Base-by-base conservation (phyloP, 164 flowering plant species). In the Liriodendron chinense region DNA sequence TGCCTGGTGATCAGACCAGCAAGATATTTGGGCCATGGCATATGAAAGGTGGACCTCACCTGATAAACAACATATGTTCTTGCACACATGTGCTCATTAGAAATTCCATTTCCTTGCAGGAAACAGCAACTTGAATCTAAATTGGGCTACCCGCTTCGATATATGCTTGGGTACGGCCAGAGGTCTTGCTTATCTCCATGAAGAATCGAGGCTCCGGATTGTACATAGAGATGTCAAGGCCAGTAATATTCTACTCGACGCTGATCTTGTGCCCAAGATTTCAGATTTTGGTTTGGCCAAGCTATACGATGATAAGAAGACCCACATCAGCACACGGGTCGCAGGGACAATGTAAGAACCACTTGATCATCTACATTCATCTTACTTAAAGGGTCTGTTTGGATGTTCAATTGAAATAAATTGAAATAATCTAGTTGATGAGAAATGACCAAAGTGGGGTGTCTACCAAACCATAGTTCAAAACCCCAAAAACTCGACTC, bases 221-320 rank as follows among this genome's bases (percentile, higher is more conserved):
- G 70, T 76, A 20, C 78, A 76, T 13, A 63, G 78, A 25, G 78
- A 76, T 47, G 47, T 76, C 47, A 76, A 76, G 49, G 78, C 78
- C 3, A 76, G 74, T 9, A 76, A 76, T 70, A 64, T 76, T 47
- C 78, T 76, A 1, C 78, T 76, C 64, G 78, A 76, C 61, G 76
- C 80, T 24, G 80, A 85, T 68, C 81, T 81, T 23, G 70, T 22
- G 12, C 80, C 87, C 4, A 85, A 85, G 67, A 79, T 85, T 48
- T 81, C 86, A 14, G 87, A 83, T 73, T 85, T 85, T 73, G 85
- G 87, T 50, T 59, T 85, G 53, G 87, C 87, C 66, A 85, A 85
- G 80, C 82, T 85, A n/a, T 81, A 81, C 28, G 86, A 84, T 47
- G 76, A 80, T 63, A 74, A 76, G 72, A 56, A 78, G 65, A 83